A percentile compares a stretch with the other conserved stretches of the same genome.
These are phyloP conservation scores for Candida vaughaniae DNA, from an alignment of 805 yeast genomes.

Conservation along the genomic window DNA sequence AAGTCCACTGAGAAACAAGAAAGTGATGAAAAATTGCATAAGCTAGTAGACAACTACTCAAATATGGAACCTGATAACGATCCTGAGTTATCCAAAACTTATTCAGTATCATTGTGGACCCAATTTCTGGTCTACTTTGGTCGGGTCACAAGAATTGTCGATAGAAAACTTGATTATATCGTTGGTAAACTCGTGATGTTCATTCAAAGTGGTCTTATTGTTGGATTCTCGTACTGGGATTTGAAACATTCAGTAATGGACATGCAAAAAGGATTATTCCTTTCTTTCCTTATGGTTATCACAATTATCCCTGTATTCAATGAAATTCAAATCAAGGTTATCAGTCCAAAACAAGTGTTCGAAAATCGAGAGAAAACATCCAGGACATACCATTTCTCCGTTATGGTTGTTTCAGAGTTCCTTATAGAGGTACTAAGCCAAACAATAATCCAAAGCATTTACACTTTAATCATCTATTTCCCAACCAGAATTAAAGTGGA, in stretches of 20 bases:
- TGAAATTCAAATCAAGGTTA: slow-evolving; percentile 42
- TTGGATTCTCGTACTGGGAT: slow-evolving; percentile 70
- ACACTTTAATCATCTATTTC: slow-evolving; percentile 53
- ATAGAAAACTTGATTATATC: slow-evolving; percentile 27
- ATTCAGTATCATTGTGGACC: slow-evolving; percentile 26
- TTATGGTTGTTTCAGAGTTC: slow-evolving; percentile 40
- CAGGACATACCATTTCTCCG: slow-evolving; percentile 42
- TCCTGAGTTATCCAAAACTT: slow-evolving; percentile 19
- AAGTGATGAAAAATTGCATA: slow-evolving; percentile 55
- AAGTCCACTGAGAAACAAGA: slow-evolving; percentile 50
- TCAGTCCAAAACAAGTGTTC: slow-evolving; percentile 38
- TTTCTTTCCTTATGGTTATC: slow-evolving; percentile 43
- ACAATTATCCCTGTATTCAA: slow-evolving; percentile 37
- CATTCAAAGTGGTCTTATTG: slow-evolving; percentile 53
- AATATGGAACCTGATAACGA: slow-evolving; percentile 17
- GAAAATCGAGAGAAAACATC: slow-evolving; percentile 47
- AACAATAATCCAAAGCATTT: slow-evolving; percentile 37
- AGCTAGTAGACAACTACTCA: slow-evolving; percentile 27
- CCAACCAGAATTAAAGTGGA: slow-evolving; percentile 58
- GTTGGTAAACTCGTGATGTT: slow-evolving; percentile 58
- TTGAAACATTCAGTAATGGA: slow-evolving; percentile 55
- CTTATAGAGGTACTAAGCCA: slow-evolving; percentile 50
- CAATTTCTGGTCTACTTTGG: slow-evolving; percentile 39
- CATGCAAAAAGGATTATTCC: slow-evolving; percentile 61
- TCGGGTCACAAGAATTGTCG: slow-evolving; percentile 59